These are phyloP conservation scores for Casaregolazyma lundiana DNA, from an alignment of 1,139 yeast genomes.

Conservation along the genomic window DNA sequence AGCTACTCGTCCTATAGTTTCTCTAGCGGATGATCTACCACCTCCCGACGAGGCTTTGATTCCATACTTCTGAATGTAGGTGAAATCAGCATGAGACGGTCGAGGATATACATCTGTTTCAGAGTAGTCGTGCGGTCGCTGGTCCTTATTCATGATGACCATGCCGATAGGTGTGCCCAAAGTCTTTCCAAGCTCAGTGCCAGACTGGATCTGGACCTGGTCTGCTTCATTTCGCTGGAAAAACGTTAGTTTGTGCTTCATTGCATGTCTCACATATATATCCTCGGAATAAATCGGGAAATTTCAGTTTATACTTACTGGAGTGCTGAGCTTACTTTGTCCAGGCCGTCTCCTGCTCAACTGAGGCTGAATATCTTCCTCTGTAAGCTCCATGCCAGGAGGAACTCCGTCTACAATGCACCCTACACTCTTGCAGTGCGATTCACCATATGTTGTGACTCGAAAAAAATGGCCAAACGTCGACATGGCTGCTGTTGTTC, in stretches of 20 bases:
- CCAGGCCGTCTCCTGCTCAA: conserved; percentile 97
- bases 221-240: conserved; percentile 76
- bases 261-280: no score
- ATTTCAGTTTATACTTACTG: conserved; percentile 34
- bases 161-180: conserved; percentile 95
- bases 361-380: conserved; percentile 91
- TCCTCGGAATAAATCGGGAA: no score
- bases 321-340: conserved; percentile 86
- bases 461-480: conserved; percentile 50
- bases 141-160: conserved; percentile 91
- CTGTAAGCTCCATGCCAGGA: conserved; percentile 82
- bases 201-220: conserved; percentile 86
- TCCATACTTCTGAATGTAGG: conserved; percentile 87
- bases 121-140: conserved; percentile 90
- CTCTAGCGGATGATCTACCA: conserved; percentile 95
- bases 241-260: background rate
- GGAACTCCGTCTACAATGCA: conserved; percentile 98
- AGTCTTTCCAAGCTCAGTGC: conserved; percentile 86
- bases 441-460: conserved; percentile 96
- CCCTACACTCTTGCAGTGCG: conserved; percentile 97
- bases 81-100: conserved; percentile 97
- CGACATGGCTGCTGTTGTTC: no score
- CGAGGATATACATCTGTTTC: conserved; percentile 95
- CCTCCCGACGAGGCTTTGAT: conserved; percentile 94
- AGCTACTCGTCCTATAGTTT: conserved; percentile 97